phyloP scores from a whole-genome alignment of 176 grass and related monocot species.

The Avena sativa region DNA sequence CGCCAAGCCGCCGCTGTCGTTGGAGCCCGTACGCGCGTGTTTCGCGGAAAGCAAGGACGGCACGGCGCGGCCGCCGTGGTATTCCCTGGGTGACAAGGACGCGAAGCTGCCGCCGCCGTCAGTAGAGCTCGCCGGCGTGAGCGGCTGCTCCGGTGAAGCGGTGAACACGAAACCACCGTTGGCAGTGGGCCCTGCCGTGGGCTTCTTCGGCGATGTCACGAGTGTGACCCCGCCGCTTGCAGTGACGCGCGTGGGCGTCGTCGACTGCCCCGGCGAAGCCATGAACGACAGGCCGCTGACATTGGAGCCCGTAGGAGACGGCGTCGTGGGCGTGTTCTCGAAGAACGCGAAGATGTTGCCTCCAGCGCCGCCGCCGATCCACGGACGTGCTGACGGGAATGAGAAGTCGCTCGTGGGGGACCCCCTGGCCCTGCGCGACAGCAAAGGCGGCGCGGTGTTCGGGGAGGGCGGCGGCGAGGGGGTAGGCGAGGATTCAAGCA shows the following conservation, averaged over 20 bases:
- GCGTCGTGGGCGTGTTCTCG: neutral
- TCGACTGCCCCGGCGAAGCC: slow-evolving; percentile 6
- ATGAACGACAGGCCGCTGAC: neutral
- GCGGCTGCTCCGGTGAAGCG: neutral
- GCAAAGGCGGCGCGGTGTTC: slow-evolving; percentile 1
- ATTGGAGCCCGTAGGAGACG: slow-evolving; percentile 8
- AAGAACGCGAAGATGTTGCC: slow-evolving; percentile 23
- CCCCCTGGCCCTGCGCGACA: slow-evolving; percentile 6
- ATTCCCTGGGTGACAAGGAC: slow-evolving; percentile 14
- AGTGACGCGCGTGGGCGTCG: neutral
- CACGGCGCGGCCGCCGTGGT: slow-evolving; percentile 13
- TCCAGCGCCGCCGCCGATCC: neutral
- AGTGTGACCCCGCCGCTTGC: neutral
- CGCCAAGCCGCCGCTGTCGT: neutral
- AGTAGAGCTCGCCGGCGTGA: neutral
- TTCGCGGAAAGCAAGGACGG: neutral
- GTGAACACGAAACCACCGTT: neutral
- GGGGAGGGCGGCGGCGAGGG: slow-evolving; percentile 4
- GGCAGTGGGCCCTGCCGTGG: neutral
- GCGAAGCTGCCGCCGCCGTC: neutral
- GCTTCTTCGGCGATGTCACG: neutral
- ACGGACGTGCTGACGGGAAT: neutral
- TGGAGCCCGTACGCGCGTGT: neutral
- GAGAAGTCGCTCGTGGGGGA: slow-evolving; percentile 18
- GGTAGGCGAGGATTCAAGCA: slow-evolving; percentile 19